Percentiles rank a stretch among this genome's conserved stretches.
Conservation (phyloP, 257 asterid species). For the Forsythia suspensa region DNA sequence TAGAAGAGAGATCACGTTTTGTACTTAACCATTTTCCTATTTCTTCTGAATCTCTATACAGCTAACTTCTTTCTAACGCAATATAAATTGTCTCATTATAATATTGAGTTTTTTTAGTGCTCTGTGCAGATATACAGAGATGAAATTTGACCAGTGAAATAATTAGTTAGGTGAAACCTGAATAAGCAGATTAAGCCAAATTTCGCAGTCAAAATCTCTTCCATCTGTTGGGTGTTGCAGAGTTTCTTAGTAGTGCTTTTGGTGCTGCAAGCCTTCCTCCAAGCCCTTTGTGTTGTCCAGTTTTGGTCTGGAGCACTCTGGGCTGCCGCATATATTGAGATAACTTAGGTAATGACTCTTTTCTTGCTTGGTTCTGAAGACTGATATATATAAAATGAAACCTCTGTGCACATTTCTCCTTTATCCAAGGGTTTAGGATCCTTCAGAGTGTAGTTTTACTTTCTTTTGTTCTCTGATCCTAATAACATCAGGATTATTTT, state of each 20-base stretch:
- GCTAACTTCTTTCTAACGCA: background rate
- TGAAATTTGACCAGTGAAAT: conserved; percentile 85
- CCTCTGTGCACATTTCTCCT: background rate
- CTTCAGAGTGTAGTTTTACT: background rate
- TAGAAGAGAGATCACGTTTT: background rate
- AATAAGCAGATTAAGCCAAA: conserved; percentile 48
- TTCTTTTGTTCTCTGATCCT: background rate
- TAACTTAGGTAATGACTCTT: conserved; percentile 49
- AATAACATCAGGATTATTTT: background rate
- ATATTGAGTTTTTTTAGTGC: background rate
- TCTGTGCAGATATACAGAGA: conserved; percentile 83
- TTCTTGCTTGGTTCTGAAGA: background rate
- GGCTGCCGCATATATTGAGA: conserved; percentile 69
- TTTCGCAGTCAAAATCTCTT: conserved; percentile 35
- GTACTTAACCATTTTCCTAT: background rate
- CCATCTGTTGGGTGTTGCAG: conserved; percentile 59
- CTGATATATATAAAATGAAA: background rate
- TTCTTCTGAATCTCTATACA: background rate
- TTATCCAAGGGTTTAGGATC: background rate
- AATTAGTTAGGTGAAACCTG: conserved; percentile 32
- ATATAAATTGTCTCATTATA: background rate
- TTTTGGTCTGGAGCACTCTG: conserved; percentile 66
- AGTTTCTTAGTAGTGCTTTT: conserved; percentile 51
- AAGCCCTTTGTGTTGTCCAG: conserved; percentile 65
- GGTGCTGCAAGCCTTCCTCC: conserved; percentile 64